Conservation (phyloP, 108 stramenopile species). For the Chaetoceros tenuissimus region DNA sequence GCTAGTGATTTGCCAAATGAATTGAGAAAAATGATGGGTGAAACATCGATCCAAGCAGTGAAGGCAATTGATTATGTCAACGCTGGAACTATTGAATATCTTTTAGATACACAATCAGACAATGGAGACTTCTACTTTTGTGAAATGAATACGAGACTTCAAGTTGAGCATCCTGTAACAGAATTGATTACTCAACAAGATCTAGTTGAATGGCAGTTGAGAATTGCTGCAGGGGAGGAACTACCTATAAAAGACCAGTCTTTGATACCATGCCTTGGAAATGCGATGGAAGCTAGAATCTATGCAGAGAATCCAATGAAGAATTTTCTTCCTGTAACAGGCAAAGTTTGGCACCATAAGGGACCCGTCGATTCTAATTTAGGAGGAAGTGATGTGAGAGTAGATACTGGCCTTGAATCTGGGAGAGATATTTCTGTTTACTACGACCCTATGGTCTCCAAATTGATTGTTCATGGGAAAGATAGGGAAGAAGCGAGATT, state of each 20-base stretch:
- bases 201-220: slow-evolving; percentile 89
- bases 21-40: slow-evolving; percentile 62
- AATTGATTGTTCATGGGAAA: slow-evolving; percentile 71
- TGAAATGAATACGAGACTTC: slow-evolving; percentile 91
- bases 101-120: slow-evolving; percentile 94
- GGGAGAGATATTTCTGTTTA: slow-evolving; percentile 82
- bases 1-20: slow-evolving; percentile 62
- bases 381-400: slow-evolving; percentile 45
- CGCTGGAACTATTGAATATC: slow-evolving; percentile 95
- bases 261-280: slow-evolving; percentile 48
- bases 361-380: slow-evolving; percentile 24
- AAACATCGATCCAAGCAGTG: slow-evolving; percentile 68
- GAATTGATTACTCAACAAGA: slow-evolving; percentile 88
- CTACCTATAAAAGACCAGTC: slow-evolving; percentile 58
- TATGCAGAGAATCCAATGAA: slow-evolving; percentile 90
- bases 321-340: slow-evolving; percentile 91
- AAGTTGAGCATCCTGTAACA: slow-evolving; percentile 91
- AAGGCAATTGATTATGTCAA: slow-evolving; percentile 79
- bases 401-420: slow-evolving; percentile 85
- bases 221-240: slow-evolving; percentile 87
- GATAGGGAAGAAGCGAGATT: slow-evolving; percentile 41
- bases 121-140: slow-evolving; percentile 84
- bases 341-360: slow-evolving; percentile 37
- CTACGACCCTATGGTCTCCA: slow-evolving; percentile 98
- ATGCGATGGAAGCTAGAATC: slow-evolving; percentile 94